phyloP scores from a whole-genome alignment of 2,329 filamentous ascomycete genomes.

The Cordyceps farinosa region DNA sequence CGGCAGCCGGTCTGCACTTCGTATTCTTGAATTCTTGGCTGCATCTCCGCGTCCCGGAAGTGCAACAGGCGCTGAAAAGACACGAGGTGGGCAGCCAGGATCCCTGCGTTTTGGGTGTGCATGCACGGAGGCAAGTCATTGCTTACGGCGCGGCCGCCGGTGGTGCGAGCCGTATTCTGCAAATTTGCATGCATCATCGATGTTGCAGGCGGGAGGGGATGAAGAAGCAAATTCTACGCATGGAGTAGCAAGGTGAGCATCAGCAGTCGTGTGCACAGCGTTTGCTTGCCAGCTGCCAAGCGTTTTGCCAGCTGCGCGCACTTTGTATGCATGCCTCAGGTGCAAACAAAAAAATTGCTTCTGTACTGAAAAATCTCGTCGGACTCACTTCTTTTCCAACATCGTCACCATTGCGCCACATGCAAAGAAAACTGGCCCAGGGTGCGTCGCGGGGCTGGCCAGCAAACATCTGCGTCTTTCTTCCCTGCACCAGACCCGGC shows the following conservation, averaged over 20 bases:
- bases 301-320: background rate
- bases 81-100: constrained; percentile 10
- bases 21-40: constrained; percentile 14
- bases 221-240: background rate
- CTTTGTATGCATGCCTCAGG: constrained; percentile 6
- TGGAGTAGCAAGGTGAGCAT: no score
- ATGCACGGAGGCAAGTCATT: constrained; percentile 5
- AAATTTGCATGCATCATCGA: constrained; percentile 3
- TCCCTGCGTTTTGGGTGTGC: constrained; percentile 7
- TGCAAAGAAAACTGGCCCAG: background rate
- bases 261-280: background rate
- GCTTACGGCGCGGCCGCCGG: background rate
- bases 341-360: background rate
- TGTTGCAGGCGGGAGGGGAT: background rate
- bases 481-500: background rate
- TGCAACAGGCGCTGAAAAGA: background rate
- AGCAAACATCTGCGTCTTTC: constrained; percentile 8
- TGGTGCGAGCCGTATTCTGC: background rate
- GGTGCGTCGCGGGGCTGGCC: constrained; percentile 11
- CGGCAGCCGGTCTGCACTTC: background rate
- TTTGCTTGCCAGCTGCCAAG: constrained; percentile 9
- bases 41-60: background rate
- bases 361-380: background rate
- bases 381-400: background rate
- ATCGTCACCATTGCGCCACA: constrained; percentile 9